Evolutionary conservation across 2,329 filamentous ascomycete genomes (phyloP).

Genomic region (Bipolaris victoriae): DNA sequence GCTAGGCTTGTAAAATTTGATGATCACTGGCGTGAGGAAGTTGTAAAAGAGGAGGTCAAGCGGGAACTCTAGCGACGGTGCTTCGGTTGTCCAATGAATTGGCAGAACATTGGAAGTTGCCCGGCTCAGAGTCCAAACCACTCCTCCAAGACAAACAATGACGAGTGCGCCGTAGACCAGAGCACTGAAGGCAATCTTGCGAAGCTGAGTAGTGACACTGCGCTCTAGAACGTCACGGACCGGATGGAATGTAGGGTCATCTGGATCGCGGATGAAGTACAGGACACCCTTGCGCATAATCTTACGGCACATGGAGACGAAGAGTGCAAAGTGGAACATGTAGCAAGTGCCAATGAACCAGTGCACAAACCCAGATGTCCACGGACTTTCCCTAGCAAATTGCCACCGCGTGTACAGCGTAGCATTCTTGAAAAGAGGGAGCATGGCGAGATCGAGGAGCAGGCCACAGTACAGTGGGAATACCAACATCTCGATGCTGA

Average conservation of each 20-base stretch:
- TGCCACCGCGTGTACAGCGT: conserved; percentile 76
- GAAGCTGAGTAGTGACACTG: conserved; percentile 87
- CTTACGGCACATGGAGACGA: conserved; percentile 98
- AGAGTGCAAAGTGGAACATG: conserved; percentile 99
- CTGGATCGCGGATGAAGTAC: conserved; percentile 97
- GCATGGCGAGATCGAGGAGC: conserved; percentile 82
- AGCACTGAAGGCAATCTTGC: conserved; percentile 95
- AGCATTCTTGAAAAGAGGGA: conserved; percentile 85
- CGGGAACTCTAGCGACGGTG: conserved; percentile 92
- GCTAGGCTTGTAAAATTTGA: conserved; percentile 83
- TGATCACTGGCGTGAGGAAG: conserved; percentile 86
- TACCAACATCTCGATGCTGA: conserved; percentile 97
- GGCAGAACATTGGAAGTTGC: conserved; percentile 76
- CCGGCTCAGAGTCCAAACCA: conserved; percentile 87
- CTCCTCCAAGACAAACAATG: conserved; percentile 89
- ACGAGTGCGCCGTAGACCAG: conserved; percentile 94
- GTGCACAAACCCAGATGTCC: conserved; percentile 93
- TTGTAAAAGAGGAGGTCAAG: conserved; percentile 96
- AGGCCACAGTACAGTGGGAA: conserved; percentile 96
- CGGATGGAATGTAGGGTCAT: conserved; percentile 97
- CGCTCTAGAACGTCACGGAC: conserved; percentile 95
- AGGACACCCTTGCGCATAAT: conserved; percentile 94
- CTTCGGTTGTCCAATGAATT: conserved; percentile 90
- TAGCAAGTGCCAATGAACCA: conserved; percentile 99
- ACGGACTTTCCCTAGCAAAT: conserved; percentile 79